Percentiles rank a stretch among this genome's conserved stretches.
Evolutionary conservation across 2,329 filamentous ascomycete species (phyloP).

Genomic region (Ascochyta clinopodiicola): DNA sequence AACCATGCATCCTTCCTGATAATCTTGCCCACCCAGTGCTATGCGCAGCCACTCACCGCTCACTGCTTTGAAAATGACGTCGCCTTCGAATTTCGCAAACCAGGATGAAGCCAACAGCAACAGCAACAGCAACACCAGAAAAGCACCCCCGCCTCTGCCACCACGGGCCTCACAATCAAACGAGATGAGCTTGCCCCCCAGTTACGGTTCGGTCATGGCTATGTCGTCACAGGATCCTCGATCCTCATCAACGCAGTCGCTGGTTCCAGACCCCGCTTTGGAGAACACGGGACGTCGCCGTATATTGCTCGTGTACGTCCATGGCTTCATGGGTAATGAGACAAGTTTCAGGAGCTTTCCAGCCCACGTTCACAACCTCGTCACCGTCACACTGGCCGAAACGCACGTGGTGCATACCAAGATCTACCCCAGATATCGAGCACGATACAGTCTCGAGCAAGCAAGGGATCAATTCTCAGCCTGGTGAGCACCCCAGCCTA

Average conservation of each 20-base stretch:
- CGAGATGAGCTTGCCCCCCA: constrained; percentile 24
- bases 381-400: constrained; percentile 70
- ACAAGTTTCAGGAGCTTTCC: constrained; percentile 88
- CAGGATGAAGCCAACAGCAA: constrained; percentile 22
- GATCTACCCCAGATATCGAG: constrained; percentile 81
- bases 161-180: constrained; percentile 29
- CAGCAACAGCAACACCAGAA: constrained; percentile 7
- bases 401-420: constrained; percentile 86
- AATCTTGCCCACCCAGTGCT: constrained; percentile 12
- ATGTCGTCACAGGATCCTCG: constrained; percentile 51
- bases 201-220: constrained; percentile 29
- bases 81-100: constrained; percentile 22
- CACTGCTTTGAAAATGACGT: constrained; percentile 28
- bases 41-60: constrained; percentile 19
- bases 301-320: constrained; percentile 81
- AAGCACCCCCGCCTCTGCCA: constrained; percentile 40
- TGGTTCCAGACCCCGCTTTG: constrained; percentile 47
- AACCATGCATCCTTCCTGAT: constrained; percentile 11
- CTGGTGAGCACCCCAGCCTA: constrained; percentile 60
- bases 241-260: constrained; percentile 55
- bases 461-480: constrained; percentile 82
- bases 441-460: constrained; percentile 72
- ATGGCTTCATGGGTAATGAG: constrained; percentile 89
- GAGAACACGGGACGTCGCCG: constrained; percentile 53
- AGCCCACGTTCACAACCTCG: constrained; percentile 79